Percentiles rank a stretch among this genome's conserved stretches.
phyloP scores from a whole-genome alignment of 208 protist genomes.

The Vickermania ingenoplastis region DNA sequence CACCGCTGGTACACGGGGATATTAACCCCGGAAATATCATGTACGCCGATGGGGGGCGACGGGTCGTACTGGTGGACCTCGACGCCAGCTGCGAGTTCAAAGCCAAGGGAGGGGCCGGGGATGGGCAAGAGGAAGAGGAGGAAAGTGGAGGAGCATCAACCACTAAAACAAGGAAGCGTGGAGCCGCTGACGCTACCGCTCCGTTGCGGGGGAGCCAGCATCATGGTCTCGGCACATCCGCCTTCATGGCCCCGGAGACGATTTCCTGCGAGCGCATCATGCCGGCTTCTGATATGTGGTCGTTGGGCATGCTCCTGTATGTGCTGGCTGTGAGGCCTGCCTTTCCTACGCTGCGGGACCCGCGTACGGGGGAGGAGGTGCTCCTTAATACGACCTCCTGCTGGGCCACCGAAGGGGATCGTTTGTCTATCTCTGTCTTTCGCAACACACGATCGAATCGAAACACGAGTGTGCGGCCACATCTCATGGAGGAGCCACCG shows the following conservation, averaged over 20 bases:
- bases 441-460: conserved; percentile 3
- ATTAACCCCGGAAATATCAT: conserved; percentile 74
- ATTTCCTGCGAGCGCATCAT: conserved; percentile 40
- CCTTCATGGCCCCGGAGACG: conserved; percentile 75
- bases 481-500: background rate
- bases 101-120: conserved; percentile 16
- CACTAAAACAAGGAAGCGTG: no score
- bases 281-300: conserved; percentile 75
- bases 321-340: conserved; percentile 63
- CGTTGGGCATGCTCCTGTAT: conserved; percentile 68
- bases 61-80: conserved; percentile 72
- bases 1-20: conserved; percentile 74
- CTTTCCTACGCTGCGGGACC: conserved; percentile 62
- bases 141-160: no score
- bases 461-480: background rate
- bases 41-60: conserved; percentile 34
- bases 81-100: conserved; percentile 50
- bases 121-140: no score
- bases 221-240: conserved; percentile 28
- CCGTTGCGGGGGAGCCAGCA: background rate
- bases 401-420: conserved; percentile 46
- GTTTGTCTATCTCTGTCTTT: conserved; percentile 24
- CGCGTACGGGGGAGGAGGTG: conserved; percentile 27
- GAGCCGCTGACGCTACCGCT: conserved; percentile 8
- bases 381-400: conserved; percentile 38